Conservation (phyloP, 2,329 filamentous ascomycete genomes). For the Dactylonectria macrodidyma region DNA sequence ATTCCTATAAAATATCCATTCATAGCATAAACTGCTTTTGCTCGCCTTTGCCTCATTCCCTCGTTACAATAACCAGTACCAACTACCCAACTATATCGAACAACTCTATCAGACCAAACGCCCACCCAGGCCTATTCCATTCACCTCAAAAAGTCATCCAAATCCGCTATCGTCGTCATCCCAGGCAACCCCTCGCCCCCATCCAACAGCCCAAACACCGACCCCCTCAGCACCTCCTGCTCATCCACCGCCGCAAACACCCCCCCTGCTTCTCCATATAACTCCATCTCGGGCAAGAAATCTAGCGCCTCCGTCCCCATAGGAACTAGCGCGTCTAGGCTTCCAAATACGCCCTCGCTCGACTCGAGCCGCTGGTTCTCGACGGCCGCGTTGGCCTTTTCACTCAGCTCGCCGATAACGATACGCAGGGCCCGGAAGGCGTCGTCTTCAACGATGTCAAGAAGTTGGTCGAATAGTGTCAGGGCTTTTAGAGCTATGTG, state of each 20-base stretch:
- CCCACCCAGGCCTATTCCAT: too few species aligned
- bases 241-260: constrained; percentile 24
- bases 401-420: constrained; percentile 38
- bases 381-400: constrained; percentile 39
- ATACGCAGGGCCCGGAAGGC: constrained; percentile 31
- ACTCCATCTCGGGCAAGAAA: constrained; percentile 17
- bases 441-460: constrained; percentile 38
- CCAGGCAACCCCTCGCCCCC: neutral
- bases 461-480: constrained; percentile 47
- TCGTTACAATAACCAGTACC: too few species aligned
- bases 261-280: neutral
- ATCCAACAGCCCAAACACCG: neutral
- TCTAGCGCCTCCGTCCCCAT: neutral
- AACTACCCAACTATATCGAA: too few species aligned
- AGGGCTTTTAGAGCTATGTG: constrained; percentile 48
- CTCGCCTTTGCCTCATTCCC: too few species aligned
- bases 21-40: too few species aligned
- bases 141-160: constrained; percentile 15
- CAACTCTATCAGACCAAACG: neutral
- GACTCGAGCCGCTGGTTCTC: constrained; percentile 20
- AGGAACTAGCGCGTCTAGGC: neutral
- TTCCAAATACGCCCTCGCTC: constrained; percentile 15
- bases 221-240: neutral
- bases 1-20: too few species aligned
- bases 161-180: neutral